Percentiles rank a stretch among this genome's conserved stretches.
Conservation (phyloP, 2,329 filamentous ascomycete genomes). For the Cladophialophora immunda region DNA sequence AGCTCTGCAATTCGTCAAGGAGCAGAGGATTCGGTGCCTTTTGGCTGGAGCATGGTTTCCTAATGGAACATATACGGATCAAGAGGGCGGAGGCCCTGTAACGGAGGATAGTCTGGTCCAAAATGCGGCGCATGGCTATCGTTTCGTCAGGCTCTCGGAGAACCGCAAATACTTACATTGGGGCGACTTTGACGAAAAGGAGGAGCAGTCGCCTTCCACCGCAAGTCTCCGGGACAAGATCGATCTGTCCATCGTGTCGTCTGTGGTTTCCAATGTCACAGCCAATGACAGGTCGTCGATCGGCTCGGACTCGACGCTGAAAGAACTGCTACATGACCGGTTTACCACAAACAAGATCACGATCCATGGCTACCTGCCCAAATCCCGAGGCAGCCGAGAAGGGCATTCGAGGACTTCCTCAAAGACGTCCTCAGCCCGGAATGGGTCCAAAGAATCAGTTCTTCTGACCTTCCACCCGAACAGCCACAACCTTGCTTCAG, state of each 20-base stretch:
- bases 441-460: conserved; percentile 69
- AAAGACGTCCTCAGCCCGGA: conserved; percentile 38
- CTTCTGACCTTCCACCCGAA: conserved; percentile 84
- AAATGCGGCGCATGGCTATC: conserved; percentile 68
- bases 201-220: conserved; percentile 65
- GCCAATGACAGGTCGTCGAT: conserved; percentile 54
- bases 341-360: conserved; percentile 81
- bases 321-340: conserved; percentile 46
- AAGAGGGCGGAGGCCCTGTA: conserved; percentile 46
- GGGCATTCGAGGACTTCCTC: conserved; percentile 45
- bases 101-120: conserved; percentile 47
- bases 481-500: conserved; percentile 83
- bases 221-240: conserved; percentile 55
- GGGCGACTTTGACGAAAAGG: conserved; percentile 77
- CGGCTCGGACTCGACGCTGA: conserved; percentile 31
- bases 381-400: conserved; percentile 43
- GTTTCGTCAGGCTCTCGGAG: conserved; percentile 87
- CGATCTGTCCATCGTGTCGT: conserved; percentile 86
- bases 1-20: conserved; percentile 94
- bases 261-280: conserved; percentile 90
- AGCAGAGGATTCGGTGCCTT: conserved; percentile 90
- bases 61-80: conserved; percentile 58
- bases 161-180: conserved; percentile 92
- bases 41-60: conserved; percentile 90
- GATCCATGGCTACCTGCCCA: conserved; percentile 75